phyloP scores from a whole-genome alignment of 2,329 filamentous ascomycete genomes.

The Xylariales sp. region DNA sequence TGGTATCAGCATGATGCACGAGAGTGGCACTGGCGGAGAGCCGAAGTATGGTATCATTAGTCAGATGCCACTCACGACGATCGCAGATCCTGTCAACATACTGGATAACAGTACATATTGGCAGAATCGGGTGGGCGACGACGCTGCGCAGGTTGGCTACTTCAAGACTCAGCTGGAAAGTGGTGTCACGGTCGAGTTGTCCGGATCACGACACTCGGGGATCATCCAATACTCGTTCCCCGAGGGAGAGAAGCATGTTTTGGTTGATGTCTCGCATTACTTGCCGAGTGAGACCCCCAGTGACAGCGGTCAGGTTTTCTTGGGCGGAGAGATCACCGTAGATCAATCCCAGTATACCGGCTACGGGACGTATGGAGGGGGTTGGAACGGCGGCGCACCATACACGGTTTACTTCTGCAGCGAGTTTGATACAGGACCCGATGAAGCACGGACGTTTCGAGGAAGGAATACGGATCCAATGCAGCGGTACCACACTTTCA shows the following conservation, averaged over 20 bases:
- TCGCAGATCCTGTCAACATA: conserved; percentile 1
- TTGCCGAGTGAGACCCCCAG: conserved; percentile 38
- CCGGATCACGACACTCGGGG: conserved; percentile 5
- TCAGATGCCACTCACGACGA: conserved; percentile 6
- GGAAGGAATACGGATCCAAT: conserved; percentile 15
- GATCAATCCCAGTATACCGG: conserved; percentile 39
- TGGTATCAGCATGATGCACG: conserved; percentile 8
- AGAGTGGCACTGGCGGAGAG: conserved; percentile 3
- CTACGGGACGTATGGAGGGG: conserved; percentile 37
- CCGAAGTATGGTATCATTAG: conserved; percentile 5
- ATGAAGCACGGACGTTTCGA: conserved; percentile 24
- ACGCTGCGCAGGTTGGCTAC: conserved; percentile 1
- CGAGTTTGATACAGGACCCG: conserved; percentile 32
- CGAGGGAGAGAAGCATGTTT: conserved; percentile 26
- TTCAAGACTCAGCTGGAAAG: conserved; percentile 5
- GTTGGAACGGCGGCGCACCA: conserved; percentile 33
- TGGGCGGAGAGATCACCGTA: conserved; percentile 36
- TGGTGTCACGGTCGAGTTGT: conserved; percentile 4
- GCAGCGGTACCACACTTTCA: conserved; percentile 5
- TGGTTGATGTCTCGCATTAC: conserved; percentile 45
- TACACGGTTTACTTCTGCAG: conserved; percentile 42
- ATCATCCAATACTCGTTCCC: conserved; percentile 20
- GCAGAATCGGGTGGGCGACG: conserved; percentile 4
- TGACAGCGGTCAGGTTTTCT: conserved; percentile 39
- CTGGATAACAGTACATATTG: conserved; percentile 7